Evolutionary conservation across 192 early-diverging fungal genomes (phyloP), one percentile per base, ranked within the genome.

Genomic region (Linnemannia zychae): DNA sequence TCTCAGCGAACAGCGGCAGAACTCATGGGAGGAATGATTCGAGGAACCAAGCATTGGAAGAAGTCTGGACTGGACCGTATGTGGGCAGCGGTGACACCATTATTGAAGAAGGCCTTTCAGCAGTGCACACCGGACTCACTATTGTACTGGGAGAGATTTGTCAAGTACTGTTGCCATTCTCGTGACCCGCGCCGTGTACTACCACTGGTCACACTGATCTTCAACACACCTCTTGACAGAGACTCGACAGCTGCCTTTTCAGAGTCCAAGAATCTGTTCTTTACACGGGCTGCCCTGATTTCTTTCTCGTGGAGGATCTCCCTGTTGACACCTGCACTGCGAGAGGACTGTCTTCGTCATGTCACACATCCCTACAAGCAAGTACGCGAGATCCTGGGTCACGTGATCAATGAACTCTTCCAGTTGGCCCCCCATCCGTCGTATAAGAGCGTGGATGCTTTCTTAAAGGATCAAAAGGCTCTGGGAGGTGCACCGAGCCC

Each of bases 31-130:
- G 98, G 98, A 6, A 46, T 98, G 34, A 82, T 99, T 31, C 93
- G 96, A 31, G 98, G 97, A 7, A 92, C 90, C 71, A 99, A 98
- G 83, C 95, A 98, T 82, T 99, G 97, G 97, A 75, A 80, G 6
- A 69, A 85, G 12, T 80, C 74, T 2, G 84, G 87, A 72, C 53
- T 80, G 12, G 65, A 80, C n/a, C 78, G 63, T 18, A 82, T 98
- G 81, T 98, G 97, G 97, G 79, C 72, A 5, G 93, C 91, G 92
- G 67, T 97, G 48, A 87, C 90, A 12, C 93, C 96, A 2, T 37
- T 96, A 13, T 34, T 98, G 28, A 80, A 77, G 4, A 86, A 85
- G 44, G 93, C 91, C 1, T 90, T 98, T 37, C 84, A 91, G 28
- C 87, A 88, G 34, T 91, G 94, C 4, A 94, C 94, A 0, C 92